Conservation (phyloP, 1,139 yeast species). For the Nakaseomyces delphensis region DNA sequence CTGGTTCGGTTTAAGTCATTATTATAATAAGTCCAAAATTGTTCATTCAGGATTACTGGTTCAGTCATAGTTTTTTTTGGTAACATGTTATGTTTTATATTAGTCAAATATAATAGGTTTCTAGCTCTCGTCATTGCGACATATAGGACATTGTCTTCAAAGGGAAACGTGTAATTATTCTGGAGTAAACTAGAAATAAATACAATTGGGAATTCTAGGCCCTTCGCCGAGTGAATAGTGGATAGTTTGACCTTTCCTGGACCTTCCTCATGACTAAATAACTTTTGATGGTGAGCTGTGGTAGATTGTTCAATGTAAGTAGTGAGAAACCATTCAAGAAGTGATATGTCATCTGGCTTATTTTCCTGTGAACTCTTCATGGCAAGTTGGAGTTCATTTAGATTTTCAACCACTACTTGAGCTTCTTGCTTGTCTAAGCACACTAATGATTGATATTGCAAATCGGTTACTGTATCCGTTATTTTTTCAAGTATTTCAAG, state of each 20-base stretch:
- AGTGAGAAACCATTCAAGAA: constrained; percentile 37
- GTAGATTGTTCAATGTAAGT: constrained; percentile 40
- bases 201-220: constrained; percentile 62
- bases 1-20: constrained; percentile 18
- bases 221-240: constrained; percentile 66
- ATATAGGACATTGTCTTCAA: constrained; percentile 38
- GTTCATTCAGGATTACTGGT: constrained; percentile 10
- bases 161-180: constrained; percentile 25
- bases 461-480: constrained; percentile 11
- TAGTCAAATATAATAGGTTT: constrained; percentile 40
- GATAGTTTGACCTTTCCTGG: constrained; percentile 39
- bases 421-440: constrained; percentile 9
- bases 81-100: constrained; percentile 18
- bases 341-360: constrained; percentile 18
- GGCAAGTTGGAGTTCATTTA: constrained; percentile 28
- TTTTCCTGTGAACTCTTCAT: constrained; percentile 23
- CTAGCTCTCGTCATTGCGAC: constrained; percentile 63
- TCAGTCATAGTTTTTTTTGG: background rate
- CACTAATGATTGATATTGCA: constrained; percentile 14
- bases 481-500: constrained; percentile 13
- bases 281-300: constrained; percentile 25
- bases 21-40: constrained; percentile 28
- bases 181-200: constrained; percentile 38
- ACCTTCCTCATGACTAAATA: constrained; percentile 15
- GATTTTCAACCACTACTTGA: constrained; percentile 16